Percentiles rank a stretch among this genome's conserved stretches.
Evolutionary conservation across 164 flowering plant genomes (phyloP).

Genomic region (Cinnamomum chago): DNA sequence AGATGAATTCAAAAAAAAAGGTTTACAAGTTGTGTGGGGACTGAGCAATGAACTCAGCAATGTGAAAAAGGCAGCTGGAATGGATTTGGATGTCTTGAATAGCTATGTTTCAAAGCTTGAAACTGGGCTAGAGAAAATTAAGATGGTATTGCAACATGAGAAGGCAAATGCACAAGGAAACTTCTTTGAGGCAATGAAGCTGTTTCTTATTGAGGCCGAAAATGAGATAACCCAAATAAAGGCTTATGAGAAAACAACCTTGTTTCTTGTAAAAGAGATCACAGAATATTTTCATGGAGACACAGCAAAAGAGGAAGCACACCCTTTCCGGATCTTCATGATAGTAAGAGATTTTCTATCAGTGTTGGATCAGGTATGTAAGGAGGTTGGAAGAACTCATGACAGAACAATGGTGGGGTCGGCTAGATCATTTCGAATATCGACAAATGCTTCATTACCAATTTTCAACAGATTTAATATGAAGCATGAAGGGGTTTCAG

Average conservation of each 20-base stretch:
- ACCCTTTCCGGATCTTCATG: constrained; percentile 88
- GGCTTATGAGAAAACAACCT: constrained; percentile 61
- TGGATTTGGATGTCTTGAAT: constrained; percentile 86
- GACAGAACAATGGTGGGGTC: constrained; percentile 63
- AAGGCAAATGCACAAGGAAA: constrained; percentile 46
- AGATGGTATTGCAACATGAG: constrained; percentile 50
- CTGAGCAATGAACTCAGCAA: constrained; percentile 68
- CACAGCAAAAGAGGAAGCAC: constrained; percentile 85
- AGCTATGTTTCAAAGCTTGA: constrained; percentile 84
- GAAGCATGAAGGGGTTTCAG: constrained; percentile 53
- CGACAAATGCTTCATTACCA: constrained; percentile 70
- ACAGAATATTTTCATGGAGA: constrained; percentile 95
- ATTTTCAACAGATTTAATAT: constrained; percentile 62
- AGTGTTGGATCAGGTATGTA: constrained; percentile 88
- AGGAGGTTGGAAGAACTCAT: constrained; percentile 77
- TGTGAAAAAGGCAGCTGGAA: constrained; percentile 89
- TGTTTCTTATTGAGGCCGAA: constrained; percentile 64
- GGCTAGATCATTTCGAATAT: constrained; percentile 73
- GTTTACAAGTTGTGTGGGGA: constrained; percentile 78
- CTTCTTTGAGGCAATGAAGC: constrained; percentile 65
- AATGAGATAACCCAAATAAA: constrained; percentile 60
- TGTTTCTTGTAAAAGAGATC: constrained; percentile 71
- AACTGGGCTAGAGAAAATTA: constrained; percentile 72
- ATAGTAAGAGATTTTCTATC: constrained; percentile 90
- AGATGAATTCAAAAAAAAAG: constrained; percentile 67